Conservation (phyloP, 2,329 filamentous ascomycete genomes). For the Fusarium algeriense region DNA sequence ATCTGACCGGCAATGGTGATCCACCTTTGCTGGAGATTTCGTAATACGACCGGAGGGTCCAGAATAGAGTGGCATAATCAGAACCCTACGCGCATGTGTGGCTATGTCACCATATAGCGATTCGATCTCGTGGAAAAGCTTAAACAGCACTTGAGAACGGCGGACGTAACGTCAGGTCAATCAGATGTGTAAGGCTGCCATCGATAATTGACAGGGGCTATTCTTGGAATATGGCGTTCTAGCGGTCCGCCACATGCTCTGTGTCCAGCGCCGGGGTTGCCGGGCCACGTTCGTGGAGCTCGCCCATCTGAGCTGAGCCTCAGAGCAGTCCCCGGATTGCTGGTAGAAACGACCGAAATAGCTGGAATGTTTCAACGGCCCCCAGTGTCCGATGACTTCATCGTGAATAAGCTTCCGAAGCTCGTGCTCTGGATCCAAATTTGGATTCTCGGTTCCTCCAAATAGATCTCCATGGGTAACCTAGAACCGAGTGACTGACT, state of each 20-base stretch:
- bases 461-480: constrained; percentile 26
- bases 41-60: not conserved
- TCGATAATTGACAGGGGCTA: constrained; percentile 38
- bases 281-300: constrained; percentile 34
- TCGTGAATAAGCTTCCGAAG: constrained; percentile 17
- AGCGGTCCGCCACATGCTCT: constrained; percentile 33
- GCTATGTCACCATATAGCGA: constrained; percentile 40
- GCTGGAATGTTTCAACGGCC: constrained; percentile 27
- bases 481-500: constrained; percentile 23
- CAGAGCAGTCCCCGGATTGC: constrained; percentile 32
- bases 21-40: constrained; percentile 20
- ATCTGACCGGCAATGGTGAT: constrained; percentile 6
- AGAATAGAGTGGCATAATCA: constrained; percentile 11
- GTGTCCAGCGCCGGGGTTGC: constrained; percentile 40
- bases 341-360: constrained; percentile 26
- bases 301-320: constrained; percentile 23
- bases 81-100: constrained; percentile 26
- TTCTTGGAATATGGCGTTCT: constrained; percentile 45
- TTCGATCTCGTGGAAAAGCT: constrained; percentile 41
- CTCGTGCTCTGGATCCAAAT: constrained; percentile 4
- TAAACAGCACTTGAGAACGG: constrained; percentile 26
- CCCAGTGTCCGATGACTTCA: constrained; percentile 39
- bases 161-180: constrained; percentile 30
- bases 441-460: constrained; percentile 27
- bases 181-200: constrained; percentile 23